Base-by-base conservation (phyloP, 495 filamentous ascomycete species). In the Glonium stellatum region DNA sequence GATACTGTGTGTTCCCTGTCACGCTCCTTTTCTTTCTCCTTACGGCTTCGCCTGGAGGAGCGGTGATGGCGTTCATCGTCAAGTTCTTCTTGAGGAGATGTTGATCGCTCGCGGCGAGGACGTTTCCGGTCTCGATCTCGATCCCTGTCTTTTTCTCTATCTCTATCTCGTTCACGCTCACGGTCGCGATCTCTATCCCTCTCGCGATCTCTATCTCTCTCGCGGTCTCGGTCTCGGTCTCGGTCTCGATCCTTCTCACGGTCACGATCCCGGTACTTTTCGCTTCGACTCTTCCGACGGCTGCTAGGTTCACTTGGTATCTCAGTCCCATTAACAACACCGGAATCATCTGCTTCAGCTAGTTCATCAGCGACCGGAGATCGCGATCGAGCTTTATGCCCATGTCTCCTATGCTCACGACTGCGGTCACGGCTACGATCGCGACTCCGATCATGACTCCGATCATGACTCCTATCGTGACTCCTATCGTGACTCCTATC, bases 71-170 rank as follows among this genome's bases (percentile, higher is more conserved):
- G n/a, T 0, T 68, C 66, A 23, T 71, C 62, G 21, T 72, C 70
- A 35, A 78, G 73, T 39, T 68, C 72, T 46, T 67, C 67, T 21
- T 69, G 66, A 0, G 68, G 65, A 3, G 79, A 78, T n/a, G 67
- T 71, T 10, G 77, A 77, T 12, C 77, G 75, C 37, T 82, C 80
- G 19, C 79, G 79, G 22, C 77, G 77, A 19, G 79, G 78, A 9
- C 78, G 73, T 67, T 86, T 86, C 50, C 74, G 71, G 31, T 79
- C 73, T 22, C 71, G 72, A 46, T 79, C 73, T 11, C 74, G 73
- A 23, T 79, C 69, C 13, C 76, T 73, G 19, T 51, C 48, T 15
- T 51, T 51, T 15, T 31, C 48, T 51, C 48, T 5, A 19, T 79
- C 73, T 19, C 71, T 69, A 9, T 78, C 70, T 11, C 73, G 71